Evolutionary conservation across 352 stramenopile genomes (phyloP).

Genomic region (Aphanomyces euteiches): DNA sequence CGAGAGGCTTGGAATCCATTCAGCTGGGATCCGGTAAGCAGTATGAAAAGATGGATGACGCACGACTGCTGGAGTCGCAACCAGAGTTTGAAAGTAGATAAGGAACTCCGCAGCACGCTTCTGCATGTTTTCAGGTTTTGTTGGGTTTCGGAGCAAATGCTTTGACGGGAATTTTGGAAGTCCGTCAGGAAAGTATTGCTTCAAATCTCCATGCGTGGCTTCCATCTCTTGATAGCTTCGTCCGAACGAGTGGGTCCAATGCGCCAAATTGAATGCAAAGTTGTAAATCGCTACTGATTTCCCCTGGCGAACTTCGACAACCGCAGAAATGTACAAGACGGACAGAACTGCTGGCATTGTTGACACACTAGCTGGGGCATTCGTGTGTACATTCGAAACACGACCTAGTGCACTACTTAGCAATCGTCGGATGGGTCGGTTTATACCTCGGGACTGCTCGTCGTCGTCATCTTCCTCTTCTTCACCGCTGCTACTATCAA

Average conservation of each 20-base stretch:
- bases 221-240: slow-evolving; percentile 72
- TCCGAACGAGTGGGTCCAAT: slow-evolving; percentile 36
- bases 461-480: slow-evolving; percentile 40
- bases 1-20: not conserved
- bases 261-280: slow-evolving; percentile 47
- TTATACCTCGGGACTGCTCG: slow-evolving; percentile 35
- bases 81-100: slow-evolving; percentile 65
- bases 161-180: slow-evolving; percentile 80
- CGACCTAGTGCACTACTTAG: too few relatives aligned
- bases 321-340: slow-evolving; percentile 51
- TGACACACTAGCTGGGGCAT: not conserved
- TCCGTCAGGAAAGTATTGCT: slow-evolving; percentile 33
- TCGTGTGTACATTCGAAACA: slow-evolving; percentile 9
- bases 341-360: slow-evolving; percentile 30
- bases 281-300: slow-evolving; percentile 66
- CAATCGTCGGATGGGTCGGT: too few relatives aligned
- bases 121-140: slow-evolving; percentile 79
- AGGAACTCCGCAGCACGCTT: slow-evolving; percentile 79
- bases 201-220: slow-evolving; percentile 56
- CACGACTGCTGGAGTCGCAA: slow-evolving; percentile 47
- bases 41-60: slow-evolving; percentile 60
- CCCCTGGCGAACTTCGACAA: slow-evolving; percentile 54
- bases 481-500: slow-evolving; percentile 68
- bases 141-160: slow-evolving; percentile 69
- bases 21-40: slow-evolving; percentile 48